Evolutionary conservation across 495 filamentous ascomycete genomes (phyloP).

Genomic region (Neurospora intermedia): DNA sequence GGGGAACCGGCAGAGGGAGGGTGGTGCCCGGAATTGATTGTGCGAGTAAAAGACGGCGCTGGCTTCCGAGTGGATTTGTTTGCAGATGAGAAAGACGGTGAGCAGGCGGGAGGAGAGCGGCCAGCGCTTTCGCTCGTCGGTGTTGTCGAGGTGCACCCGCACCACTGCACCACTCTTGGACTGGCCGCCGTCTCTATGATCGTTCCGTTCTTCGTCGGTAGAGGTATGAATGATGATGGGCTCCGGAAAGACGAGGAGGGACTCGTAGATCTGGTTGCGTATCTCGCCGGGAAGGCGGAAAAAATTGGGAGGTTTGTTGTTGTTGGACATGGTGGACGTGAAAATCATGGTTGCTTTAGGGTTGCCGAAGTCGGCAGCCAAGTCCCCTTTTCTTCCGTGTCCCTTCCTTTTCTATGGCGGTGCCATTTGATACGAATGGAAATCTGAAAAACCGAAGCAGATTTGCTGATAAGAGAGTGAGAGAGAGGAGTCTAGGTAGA

Average conservation of each 20-base stretch:
- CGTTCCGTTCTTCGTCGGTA: not conserved
- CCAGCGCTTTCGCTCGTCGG: not conserved
- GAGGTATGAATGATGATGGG: conserved; percentile 5
- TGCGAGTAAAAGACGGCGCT: conserved; percentile 10
- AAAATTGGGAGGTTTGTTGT: not conserved
- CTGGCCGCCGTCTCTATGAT: not conserved
- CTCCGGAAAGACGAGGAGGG: conserved; percentile 2
- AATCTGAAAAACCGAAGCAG: not conserved
- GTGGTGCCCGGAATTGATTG: conserved; percentile 3
- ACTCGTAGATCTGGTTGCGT: conserved; percentile 12
- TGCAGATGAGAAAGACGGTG: conserved; percentile 5
- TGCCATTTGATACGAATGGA: not conserved
- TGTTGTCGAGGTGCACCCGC: not conserved
- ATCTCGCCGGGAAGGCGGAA: conserved; percentile 10
- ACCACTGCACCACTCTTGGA: not conserved
- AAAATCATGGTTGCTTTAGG: not conserved
- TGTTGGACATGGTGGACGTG: not conserved
- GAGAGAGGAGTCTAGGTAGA: not conserved
- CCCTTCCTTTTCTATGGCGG: not conserved
- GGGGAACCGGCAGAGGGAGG: not conserved
- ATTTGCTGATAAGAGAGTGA: not conserved
- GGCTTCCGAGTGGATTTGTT: conserved; percentile 7
- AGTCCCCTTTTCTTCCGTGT: not conserved
- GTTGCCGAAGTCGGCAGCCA: not conserved
- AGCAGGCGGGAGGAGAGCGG: conserved; percentile 2